Evolutionary conservation across 2,329 filamentous ascomycete genomes (phyloP).

Genomic region (Fusarium mundagurra): DNA sequence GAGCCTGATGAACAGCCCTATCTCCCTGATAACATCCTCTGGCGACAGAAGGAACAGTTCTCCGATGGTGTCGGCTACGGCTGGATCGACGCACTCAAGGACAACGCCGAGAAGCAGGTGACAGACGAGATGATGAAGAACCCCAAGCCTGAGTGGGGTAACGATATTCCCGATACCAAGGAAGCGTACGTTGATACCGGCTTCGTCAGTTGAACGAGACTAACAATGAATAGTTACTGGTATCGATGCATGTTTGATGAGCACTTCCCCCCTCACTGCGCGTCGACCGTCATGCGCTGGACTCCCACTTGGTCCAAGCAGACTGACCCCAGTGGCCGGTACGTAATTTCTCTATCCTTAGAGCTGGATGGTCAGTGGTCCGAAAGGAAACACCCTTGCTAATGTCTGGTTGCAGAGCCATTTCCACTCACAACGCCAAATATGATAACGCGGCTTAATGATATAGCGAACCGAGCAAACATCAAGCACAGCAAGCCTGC

Average conservation of each 20-base stretch:
- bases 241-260: slow-evolving; percentile 99
- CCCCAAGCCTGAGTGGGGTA: slow-evolving; percentile 95
- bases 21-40: slow-evolving; percentile 95
- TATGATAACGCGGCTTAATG: slow-evolving; percentile 64
- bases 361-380: not conserved
- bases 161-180: slow-evolving; percentile 93
- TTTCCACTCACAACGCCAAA: slow-evolving; percentile 78
- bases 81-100: slow-evolving; percentile 98
- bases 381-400: slow-evolving; percentile 2
- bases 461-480: slow-evolving; percentile 30
- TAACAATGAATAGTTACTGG: slow-evolving; percentile 76
- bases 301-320: slow-evolving; percentile 97
- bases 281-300: slow-evolving; percentile 94
- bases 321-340: slow-evolving; percentile 93
- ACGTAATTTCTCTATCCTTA: slow-evolving; percentile 26
- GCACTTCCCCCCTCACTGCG: slow-evolving; percentile 93
- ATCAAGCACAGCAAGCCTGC: slow-evolving; percentile 17
- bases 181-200: slow-evolving; percentile 73
- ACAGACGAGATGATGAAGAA: slow-evolving; percentile 99
- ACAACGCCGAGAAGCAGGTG: slow-evolving; percentile 87
- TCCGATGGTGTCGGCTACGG: slow-evolving; percentile 98
- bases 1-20: slow-evolving; percentile 85
- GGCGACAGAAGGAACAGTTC: slow-evolving; percentile 99
- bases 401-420: slow-evolving; percentile 66
- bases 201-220: slow-evolving; percentile 4